A percentile compares a stretch with the other conserved stretches of the same genome.
phyloP scores from a whole-genome alignment of 768 basidiomycete species.

The Leucocoprinus leucothites region DNA sequence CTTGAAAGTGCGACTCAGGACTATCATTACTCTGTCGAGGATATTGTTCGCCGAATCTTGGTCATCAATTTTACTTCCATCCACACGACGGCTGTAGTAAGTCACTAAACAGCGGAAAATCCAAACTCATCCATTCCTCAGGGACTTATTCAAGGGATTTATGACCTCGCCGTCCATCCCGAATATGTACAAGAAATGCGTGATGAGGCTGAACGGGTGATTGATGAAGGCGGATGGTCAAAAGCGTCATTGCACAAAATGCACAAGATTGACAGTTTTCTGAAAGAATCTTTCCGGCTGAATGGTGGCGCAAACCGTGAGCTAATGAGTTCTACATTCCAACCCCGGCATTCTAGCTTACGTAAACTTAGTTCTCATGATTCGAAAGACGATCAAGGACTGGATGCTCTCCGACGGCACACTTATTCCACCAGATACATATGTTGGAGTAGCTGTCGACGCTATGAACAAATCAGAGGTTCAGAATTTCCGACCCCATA shows the following conservation, averaged over 20 bases:
- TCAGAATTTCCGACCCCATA: not conserved
- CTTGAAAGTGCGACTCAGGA: conserved; percentile 35
- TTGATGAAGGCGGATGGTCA: conserved; percentile 31
- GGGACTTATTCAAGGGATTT: conserved; percentile 33
- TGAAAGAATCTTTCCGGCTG: conserved; percentile 32
- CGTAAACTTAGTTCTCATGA: conserved; percentile 24
- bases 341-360: no score
- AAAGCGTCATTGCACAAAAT: conserved; percentile 33
- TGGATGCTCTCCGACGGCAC: conserved; percentile 43
- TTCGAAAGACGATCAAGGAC: conserved; percentile 31
- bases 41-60: conserved; percentile 33
- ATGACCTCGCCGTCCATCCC: conserved; percentile 32
- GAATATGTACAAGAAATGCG: conserved; percentile 32
- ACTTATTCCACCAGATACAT: conserved; percentile 5
- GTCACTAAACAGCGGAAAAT: conserved; percentile 5
- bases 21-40: conserved; percentile 20
- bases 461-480: conserved; percentile 28
- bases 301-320: not conserved
- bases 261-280: conserved; percentile 44
- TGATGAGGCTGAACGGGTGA: conserved; percentile 36
- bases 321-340: not conserved
- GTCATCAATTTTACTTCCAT: conserved; percentile 39
- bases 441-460: conserved; percentile 24
- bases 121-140: conserved; percentile 11
- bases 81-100: conserved; percentile 42